Percentiles rank a stretch among this genome's conserved stretches.
Conservation (phyloP, 176 grass and related monocot species). For the Pharus latifolius region DNA sequence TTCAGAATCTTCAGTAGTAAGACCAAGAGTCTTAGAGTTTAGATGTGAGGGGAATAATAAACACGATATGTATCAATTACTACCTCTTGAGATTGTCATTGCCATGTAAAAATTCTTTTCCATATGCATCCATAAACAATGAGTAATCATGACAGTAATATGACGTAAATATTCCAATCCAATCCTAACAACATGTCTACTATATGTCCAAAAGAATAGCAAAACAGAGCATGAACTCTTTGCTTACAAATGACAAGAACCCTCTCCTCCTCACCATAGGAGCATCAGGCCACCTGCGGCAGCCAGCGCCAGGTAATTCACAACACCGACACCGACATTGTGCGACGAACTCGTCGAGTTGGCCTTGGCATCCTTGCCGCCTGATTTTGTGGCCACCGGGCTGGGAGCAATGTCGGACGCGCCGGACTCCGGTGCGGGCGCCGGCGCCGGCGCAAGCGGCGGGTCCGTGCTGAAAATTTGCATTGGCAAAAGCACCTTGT, state of each 20-base stretch:
- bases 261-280: slow-evolving; percentile 2
- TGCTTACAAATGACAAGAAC: slow-evolving; percentile 7
- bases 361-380: slow-evolving; percentile 6
- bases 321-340: not conserved
- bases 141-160: slow-evolving; percentile 16
- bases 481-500: slow-evolving; percentile 73
- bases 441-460: slow-evolving; percentile 46
- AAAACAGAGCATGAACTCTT: not conserved
- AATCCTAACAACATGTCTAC: slow-evolving; percentile 29
- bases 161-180: slow-evolving; percentile 8
- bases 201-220: slow-evolving; percentile 57
- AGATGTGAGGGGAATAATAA: too few species aligned
- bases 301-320: slow-evolving; percentile 13
- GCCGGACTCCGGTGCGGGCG: slow-evolving; percentile 52
- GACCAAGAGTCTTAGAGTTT: too few species aligned
- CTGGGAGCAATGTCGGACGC: slow-evolving; percentile 42
- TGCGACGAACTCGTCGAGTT: slow-evolving; percentile 3
- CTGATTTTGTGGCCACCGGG: slow-evolving; percentile 2
- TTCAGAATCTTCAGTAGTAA: too few species aligned
- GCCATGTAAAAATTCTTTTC: not conserved
- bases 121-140: not conserved
- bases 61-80: too few species aligned
- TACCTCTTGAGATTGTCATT: too few species aligned
- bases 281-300: slow-evolving; percentile 24
- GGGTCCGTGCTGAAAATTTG: slow-evolving; percentile 80